Conservation (phyloP, 345 rosid genomes). For the Eucalyptus victrix region DNA sequence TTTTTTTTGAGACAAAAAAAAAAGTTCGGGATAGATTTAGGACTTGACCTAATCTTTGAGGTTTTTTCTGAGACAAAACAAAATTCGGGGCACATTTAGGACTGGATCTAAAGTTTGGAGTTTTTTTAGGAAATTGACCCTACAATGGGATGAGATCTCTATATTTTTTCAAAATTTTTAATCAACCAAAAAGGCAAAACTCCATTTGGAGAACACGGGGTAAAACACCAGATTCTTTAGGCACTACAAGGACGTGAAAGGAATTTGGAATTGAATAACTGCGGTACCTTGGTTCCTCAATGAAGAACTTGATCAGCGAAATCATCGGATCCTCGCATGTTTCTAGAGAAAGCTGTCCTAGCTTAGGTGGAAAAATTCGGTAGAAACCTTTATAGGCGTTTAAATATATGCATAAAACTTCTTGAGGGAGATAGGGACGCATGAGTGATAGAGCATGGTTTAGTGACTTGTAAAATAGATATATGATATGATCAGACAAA, state of each 20-base stretch:
- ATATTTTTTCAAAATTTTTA: background rate
- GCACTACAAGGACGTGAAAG: background rate
- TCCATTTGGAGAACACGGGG: background rate
- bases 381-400: background rate
- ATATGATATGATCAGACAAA: rapidly evolving
- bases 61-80: too few species aligned
- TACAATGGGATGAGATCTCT: background rate
- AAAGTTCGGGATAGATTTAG: too few species aligned
- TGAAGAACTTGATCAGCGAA: background rate
- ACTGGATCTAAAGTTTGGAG: too few species aligned
- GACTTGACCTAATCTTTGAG: too few species aligned
- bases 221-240: background rate
- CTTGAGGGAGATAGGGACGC: rapidly evolving
- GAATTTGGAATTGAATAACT: background rate
- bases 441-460: too few species aligned
- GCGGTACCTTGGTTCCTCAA: background rate
- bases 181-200: background rate
- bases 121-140: too few species aligned
- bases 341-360: background rate
- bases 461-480: too few species aligned
- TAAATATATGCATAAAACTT: background rate
- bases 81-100: too few species aligned
- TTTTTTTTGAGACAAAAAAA: too few species aligned
- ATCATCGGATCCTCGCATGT: background rate
- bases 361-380: background rate